Evolutionary conservation across 2,329 filamentous ascomycete species (phyloP).

Genomic region (Gaeumannomyces tritici): DNA sequence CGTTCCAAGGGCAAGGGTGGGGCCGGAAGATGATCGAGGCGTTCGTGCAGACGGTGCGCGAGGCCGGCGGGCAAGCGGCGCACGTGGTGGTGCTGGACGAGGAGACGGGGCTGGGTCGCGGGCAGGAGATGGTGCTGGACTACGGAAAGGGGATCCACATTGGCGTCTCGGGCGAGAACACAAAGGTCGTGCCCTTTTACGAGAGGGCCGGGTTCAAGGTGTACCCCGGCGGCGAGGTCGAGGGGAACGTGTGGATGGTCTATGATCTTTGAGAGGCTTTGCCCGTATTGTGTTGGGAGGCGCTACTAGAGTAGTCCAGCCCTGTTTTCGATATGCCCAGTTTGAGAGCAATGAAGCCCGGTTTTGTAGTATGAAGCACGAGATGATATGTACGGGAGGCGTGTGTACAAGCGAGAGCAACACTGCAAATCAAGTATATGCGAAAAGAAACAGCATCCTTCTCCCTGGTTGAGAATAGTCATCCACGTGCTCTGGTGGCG

Average conservation of each 20-base stretch:
- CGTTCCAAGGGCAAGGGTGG: conserved; percentile 32
- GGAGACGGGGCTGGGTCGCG: not conserved
- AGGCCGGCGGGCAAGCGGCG: conserved; percentile 4
- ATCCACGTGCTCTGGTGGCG: not conserved
- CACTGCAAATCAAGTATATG: too few relatives aligned
- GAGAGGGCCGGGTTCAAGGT: conserved; percentile 34
- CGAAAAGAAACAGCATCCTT: too few relatives aligned
- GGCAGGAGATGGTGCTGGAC: conserved; percentile 11
- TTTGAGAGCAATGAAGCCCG: too few relatives aligned
- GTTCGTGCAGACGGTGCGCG: conserved; percentile 29
- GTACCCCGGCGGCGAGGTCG: conserved; percentile 22
- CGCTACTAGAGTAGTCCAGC: too few relatives aligned
- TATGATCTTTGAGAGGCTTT: conserved; percentile 25
- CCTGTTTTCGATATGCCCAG: too few relatives aligned
- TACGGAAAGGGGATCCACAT: conserved; percentile 30
- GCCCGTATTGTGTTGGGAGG: too few relatives aligned
- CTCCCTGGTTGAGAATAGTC: too few relatives aligned
- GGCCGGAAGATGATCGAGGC: conserved; percentile 28
- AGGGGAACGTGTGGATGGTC: conserved; percentile 29
- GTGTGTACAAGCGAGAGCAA: too few relatives aligned
- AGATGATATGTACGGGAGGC: too few relatives aligned
- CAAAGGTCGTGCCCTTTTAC: conserved; percentile 37
- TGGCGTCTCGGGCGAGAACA: conserved; percentile 34
- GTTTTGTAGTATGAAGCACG: too few relatives aligned
- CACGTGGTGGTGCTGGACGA: conserved; percentile 2